Evolutionary conservation across 1,139 yeast species (phyloP), one percentile per base, ranked within the genome.

Genomic region (Kazachstania sp.): DNA sequence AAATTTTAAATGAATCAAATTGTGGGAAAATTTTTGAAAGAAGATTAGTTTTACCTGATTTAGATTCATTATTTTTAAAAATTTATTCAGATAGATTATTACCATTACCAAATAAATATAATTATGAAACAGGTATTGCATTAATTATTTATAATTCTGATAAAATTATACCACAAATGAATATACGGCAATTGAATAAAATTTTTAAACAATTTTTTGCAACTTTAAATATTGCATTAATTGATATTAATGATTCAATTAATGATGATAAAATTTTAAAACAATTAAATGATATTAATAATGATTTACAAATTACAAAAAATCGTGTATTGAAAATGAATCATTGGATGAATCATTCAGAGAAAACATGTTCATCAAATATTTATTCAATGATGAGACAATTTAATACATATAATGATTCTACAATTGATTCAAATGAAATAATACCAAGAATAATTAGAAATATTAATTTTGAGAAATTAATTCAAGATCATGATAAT

Each of bases 331-430:
- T 47, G 12, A 51, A 59, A 32, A 50, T 56, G 50, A 51, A 56
- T 20, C 58, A 60, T 39, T 60, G 64, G 64, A 59, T 60, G 63
- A 52, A 56, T 40, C 52, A 58, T 39, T 39, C 49, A 6, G 43
- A 44, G 12, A 40, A 43, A n/a, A 42, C 50, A 35, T 57, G 60
- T 48, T 45, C 51, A n/a, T 49, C 53, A 18, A 50, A 50, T 39
- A 48, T 59, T 5, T 58, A 59, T 48, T 51, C 59, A 13, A 57
- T 59, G 57, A 41, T 56, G 40, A 40, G 49, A 15, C 63, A 58
- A 46, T 46, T 56, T 23, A 48, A 30, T 19, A 13, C 37, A 19
- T 31, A 18, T 30, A 28, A 37, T 32, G 35, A 15, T 23, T 13
- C 28, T n/a, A 19, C 26, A 15, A 31, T n/a, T 26, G 34, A 35